These are phyloP conservation scores for Cicer pinnatifidum DNA, from an alignment of 306 rosid species.

Conservation along the genomic window DNA sequence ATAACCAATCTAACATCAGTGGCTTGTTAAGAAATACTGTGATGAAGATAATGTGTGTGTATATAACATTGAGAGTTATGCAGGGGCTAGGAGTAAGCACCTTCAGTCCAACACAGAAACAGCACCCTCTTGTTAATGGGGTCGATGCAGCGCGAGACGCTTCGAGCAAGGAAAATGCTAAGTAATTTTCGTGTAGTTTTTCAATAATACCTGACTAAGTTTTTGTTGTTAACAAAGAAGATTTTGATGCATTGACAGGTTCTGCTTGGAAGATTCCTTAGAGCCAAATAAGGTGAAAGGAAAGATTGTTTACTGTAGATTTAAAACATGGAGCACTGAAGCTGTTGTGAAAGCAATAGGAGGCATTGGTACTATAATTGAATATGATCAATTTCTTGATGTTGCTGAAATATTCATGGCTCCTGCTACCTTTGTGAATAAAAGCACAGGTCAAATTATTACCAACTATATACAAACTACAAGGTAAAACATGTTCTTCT, in stretches of 20 bases:
- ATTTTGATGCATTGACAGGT: conserved; percentile 41
- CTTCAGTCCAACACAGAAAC: conserved; percentile 57
- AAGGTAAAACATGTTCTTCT: conserved; percentile 52
- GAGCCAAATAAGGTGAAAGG: conserved; percentile 72
- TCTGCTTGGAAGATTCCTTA: conserved; percentile 53
- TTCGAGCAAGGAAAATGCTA: conserved; percentile 57
- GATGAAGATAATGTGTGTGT: background rate
- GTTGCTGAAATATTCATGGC: conserved; percentile 73
- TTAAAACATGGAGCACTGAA: conserved; percentile 59
- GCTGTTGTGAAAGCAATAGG: conserved; percentile 68
- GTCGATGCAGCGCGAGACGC: conserved; percentile 60
- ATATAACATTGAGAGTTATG: conserved; percentile 17
- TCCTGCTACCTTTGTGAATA: conserved; percentile 68
- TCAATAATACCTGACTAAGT: background rate
- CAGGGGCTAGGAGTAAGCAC: conserved; percentile 75
- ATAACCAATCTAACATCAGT: no score
- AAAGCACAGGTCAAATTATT: conserved; percentile 52
- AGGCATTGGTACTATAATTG: conserved; percentile 67
- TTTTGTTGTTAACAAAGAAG: background rate
- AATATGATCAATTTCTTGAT: conserved; percentile 56
- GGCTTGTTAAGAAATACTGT: background rate
- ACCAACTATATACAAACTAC: conserved; percentile 60
- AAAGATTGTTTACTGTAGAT: conserved; percentile 64
- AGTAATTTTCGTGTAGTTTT: conserved; percentile 41
- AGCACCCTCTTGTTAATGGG: conserved; percentile 69